Percentiles rank a stretch among this genome's conserved stretches.
phyloP scores from a whole-genome alignment of 129 eudicot species.

The Erigeron canadensis region DNA sequence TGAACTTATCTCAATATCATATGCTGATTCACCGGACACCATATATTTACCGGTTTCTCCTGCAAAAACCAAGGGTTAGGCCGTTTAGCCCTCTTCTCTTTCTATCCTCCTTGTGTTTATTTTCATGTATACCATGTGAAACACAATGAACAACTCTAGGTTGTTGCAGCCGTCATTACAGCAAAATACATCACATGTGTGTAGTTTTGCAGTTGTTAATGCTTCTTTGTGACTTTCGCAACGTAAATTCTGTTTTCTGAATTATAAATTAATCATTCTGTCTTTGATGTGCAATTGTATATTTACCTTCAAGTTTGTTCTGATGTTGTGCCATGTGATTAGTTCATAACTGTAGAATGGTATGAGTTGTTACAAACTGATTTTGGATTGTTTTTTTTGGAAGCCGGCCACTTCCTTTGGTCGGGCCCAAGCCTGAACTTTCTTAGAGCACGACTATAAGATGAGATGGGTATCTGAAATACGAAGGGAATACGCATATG shows the following conservation, averaged over 20 bases:
- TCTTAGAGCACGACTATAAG: too few relatives aligned
- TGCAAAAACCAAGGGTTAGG: constrained; percentile 41
- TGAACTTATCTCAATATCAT: constrained; percentile 57
- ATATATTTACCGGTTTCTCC: constrained; percentile 36
- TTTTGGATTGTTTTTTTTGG: too few relatives aligned
- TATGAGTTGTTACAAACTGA: too few relatives aligned
- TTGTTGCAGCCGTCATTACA: constrained; percentile 10
- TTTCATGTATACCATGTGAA: constrained; percentile 21
- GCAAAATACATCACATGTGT: constrained; percentile 20
- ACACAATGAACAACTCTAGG: constrained; percentile 20
- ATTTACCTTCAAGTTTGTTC: not conserved
- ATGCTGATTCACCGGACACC: constrained; percentile 52
- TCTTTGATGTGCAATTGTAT: not conserved
- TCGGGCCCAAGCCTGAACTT: too few relatives aligned
- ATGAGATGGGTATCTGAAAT: too few relatives aligned
- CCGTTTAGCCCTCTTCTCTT: constrained; percentile 11
- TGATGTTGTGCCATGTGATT: not conserved
- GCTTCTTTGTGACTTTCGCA: constrained; percentile 25
- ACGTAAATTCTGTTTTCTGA: constrained; percentile 20
- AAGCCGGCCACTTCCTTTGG: too few relatives aligned
- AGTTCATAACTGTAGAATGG: not conserved
- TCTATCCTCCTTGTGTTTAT: constrained; percentile 9
- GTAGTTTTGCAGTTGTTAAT: constrained; percentile 20
- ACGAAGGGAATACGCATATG: too few relatives aligned
- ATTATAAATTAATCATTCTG: not conserved